phyloP scores from a whole-genome alignment of 768 basidiomycete genomes.

The Dentipellis fragilis region DNA sequence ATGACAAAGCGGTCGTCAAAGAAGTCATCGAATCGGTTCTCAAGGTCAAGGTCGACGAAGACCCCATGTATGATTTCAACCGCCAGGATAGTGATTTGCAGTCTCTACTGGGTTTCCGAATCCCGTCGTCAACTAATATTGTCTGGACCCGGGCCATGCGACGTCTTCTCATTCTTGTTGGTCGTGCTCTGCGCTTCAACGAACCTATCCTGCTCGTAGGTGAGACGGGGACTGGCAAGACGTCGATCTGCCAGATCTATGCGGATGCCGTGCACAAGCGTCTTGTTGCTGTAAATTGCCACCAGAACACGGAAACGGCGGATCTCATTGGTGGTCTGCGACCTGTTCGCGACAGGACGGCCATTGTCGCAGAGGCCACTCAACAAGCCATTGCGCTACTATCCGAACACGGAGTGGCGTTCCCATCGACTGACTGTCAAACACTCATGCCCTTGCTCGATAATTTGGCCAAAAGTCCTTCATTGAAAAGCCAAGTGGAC shows the following conservation, averaged over 20 bases:
- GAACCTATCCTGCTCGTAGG: conserved; percentile 95
- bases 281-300: conserved; percentile 80
- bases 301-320: conserved; percentile 97
- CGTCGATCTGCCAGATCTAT: conserved; percentile 88
- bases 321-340: conserved; percentile 92
- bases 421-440: conserved; percentile 15
- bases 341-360: conserved; percentile 69
- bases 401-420: conserved; percentile 28
- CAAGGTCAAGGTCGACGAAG: conserved; percentile 76
- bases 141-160: conserved; percentile 95
- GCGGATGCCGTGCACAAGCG: conserved; percentile 53
- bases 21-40: conserved; percentile 86
- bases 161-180: conserved; percentile 74
- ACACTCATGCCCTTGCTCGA: conserved; percentile 19
- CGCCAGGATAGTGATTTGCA: conserved; percentile 29
- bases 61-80: conserved; percentile 52
- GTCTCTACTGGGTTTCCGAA: conserved; percentile 44
- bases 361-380: conserved; percentile 39
- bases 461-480: conserved; percentile 12
- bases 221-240: conserved; percentile 96
- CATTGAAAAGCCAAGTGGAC: conserved; percentile 19
- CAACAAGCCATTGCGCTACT: conserved; percentile 34
- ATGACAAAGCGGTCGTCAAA: conserved; percentile 85
- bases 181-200: conserved; percentile 78
- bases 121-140: conserved; percentile 39